Conservation (phyloP, 2,329 filamentous ascomycete genomes). For the Colletotrichum tanaceti region DNA sequence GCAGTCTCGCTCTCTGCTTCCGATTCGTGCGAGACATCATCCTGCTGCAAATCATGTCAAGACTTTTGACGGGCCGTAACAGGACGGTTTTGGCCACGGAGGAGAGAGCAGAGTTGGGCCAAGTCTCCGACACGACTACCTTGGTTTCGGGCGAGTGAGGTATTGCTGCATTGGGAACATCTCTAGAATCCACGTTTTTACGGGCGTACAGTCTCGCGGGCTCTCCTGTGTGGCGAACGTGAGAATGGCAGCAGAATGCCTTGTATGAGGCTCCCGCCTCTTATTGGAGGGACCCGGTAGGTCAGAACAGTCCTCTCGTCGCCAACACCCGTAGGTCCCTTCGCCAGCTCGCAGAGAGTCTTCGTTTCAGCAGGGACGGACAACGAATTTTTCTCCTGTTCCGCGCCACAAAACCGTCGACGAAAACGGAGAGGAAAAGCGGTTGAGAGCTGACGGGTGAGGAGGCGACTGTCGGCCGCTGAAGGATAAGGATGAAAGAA, state of each 20-base stretch:
- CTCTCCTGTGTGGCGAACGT: background rate
- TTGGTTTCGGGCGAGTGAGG: background rate
- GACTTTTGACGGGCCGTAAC: too few species aligned
- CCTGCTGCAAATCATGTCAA: background rate
- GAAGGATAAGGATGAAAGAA: background rate
- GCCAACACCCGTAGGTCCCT: too few species aligned
- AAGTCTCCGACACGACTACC: background rate
- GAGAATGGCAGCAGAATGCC: too few species aligned
- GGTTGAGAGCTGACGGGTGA: too few species aligned
- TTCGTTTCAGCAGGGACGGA: constrained; percentile 10
- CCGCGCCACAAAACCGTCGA: constrained; percentile 10
- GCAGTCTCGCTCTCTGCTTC: background rate
- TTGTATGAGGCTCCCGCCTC: background rate
- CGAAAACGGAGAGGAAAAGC: background rate
- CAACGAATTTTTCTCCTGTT: constrained; percentile 6
- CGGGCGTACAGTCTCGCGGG: background rate
- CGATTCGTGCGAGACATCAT: constrained; percentile 3
- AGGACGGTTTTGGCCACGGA: too few species aligned
- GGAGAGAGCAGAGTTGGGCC: background rate
- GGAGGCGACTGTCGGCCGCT: constrained; percentile 6
- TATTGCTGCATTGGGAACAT: background rate
- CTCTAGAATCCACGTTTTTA: background rate
- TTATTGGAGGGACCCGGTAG: background rate
- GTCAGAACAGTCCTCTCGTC: background rate
- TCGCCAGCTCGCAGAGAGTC: background rate